Evolutionary conservation across 169 alveolate species (phyloP), one percentile per base, ranked within the genome.

Genomic region (Plasmodium yoelii): DNA sequence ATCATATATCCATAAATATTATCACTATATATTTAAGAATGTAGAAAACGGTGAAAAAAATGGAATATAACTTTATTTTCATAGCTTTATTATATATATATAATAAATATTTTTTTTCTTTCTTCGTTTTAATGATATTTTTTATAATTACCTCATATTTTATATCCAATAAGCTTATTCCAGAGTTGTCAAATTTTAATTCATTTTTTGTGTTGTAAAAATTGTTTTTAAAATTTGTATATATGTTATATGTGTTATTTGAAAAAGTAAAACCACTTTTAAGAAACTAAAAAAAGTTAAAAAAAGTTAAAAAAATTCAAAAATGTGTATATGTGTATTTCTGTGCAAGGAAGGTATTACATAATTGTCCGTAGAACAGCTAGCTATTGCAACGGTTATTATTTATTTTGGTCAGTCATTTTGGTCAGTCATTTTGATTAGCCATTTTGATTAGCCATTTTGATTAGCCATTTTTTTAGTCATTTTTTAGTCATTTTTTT

Each of bases 211-310:
- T 44, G 24, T 74, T 47, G 55, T 74, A 74, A 59, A 74, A 24
- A 13, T 24, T 74, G 42, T 74, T 74, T 34, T 74, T 74, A 10
- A 74, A 74, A 61, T 61, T 74, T 4, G 88, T 74, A 63, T 74
- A 74, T 10, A 74, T 55, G 13, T 65, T 74, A 19, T 74, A 74
- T 42, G 88, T 74, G 65, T 74, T 74, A 64, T 74, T 74, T 24
- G 88, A 61, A 64, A 74, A 74, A 13, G 88, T 60, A 15, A 74
- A 74, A 15, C 88, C 88, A 39, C 88, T 74, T 51, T 74, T 74
- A n/a, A 74, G 69, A 67, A 74, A 55, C 88, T 74, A 49, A 12
- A 67, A 49, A 53, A 57, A n/a, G 26, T 18, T 74, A 49, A 12
- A 67, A 49, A 53, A 57, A n/a, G 26, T 18, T 15, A 8, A n/a